Conservation (phyloP, 2,329 filamentous ascomycete genomes). For the Emmonsia crescens region DNA sequence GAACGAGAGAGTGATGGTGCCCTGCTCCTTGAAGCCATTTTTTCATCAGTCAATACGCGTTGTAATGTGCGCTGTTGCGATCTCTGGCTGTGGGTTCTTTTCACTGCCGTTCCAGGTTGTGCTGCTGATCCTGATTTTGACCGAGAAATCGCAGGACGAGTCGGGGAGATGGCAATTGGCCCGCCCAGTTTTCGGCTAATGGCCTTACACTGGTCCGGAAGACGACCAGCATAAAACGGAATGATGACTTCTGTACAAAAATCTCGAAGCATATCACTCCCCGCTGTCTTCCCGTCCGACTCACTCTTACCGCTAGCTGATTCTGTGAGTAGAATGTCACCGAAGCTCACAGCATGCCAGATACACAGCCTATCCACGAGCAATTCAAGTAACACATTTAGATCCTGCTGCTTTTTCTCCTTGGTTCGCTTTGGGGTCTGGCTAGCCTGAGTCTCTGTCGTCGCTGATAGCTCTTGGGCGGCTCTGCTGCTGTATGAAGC, state of each 20-base stretch:
- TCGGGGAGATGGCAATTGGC: slow-evolving; percentile 27
- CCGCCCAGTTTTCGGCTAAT: slow-evolving; percentile 40
- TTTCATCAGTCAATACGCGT: slow-evolving; percentile 37
- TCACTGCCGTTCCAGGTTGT: slow-evolving; percentile 24
- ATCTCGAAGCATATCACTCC: slow-evolving; percentile 37
- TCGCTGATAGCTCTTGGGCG: slow-evolving; percentile 8
- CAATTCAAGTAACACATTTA: slow-evolving; percentile 36
- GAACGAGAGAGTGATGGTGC: slow-evolving; percentile 31
- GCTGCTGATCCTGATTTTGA: slow-evolving; percentile 20
- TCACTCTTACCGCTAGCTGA: slow-evolving; percentile 20
- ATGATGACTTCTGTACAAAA: slow-evolving; percentile 42
- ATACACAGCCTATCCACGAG: slow-evolving; percentile 41
- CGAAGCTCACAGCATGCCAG: slow-evolving; percentile 39
- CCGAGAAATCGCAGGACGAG: slow-evolving; percentile 23
- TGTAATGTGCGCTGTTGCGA: slow-evolving; percentile 31
- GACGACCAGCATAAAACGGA: slow-evolving; percentile 39
- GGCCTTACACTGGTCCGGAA: slow-evolving; percentile 37
- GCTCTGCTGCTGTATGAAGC: slow-evolving; percentile 9
- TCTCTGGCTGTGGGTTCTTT: slow-evolving; percentile 17
- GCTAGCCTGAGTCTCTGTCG: slow-evolving; percentile 13
- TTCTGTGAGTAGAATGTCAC: slow-evolving; percentile 19
- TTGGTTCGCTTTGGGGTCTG: slow-evolving; percentile 12
- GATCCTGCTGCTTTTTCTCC: slow-evolving; percentile 28
- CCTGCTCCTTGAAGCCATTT: slow-evolving; percentile 19
- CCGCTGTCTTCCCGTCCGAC: slow-evolving; percentile 20